Evolutionary conservation across 345 rosid species (phyloP).

Genomic region (Streptanthus diversifolius): DNA sequence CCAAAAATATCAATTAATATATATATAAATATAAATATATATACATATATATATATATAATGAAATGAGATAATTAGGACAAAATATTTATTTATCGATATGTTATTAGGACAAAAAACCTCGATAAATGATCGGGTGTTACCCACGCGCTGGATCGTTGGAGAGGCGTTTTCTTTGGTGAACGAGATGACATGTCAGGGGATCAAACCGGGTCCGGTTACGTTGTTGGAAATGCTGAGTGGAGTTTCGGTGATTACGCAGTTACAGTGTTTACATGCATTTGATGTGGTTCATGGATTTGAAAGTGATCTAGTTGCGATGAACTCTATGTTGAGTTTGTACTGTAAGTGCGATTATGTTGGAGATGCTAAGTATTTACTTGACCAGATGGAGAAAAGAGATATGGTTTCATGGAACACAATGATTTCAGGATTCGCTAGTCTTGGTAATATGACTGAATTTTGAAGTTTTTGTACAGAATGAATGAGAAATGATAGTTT

Average conservation of each 20-base stretch:
- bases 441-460: conserved; percentile 37
- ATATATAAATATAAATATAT: no score
- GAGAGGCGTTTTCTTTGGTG: conserved; percentile 36
- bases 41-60: no score
- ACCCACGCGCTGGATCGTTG: conserved; percentile 39
- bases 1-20: no score
- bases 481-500: conserved; percentile 45
- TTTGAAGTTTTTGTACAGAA: conserved; percentile 39
- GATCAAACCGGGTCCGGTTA: conserved; percentile 50
- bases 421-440: conserved; percentile 48
- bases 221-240: conserved; percentile 45
- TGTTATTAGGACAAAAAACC: no score
- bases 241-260: conserved; percentile 39
- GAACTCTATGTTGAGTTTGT: conserved; percentile 48
- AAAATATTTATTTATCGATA: no score
- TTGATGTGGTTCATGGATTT: conserved; percentile 45
- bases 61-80: no score
- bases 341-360: conserved; percentile 42
- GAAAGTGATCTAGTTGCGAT: conserved; percentile 31
- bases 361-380: conserved; percentile 47
- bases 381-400: conserved; percentile 44
- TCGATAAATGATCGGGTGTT: conserved; percentile 55
- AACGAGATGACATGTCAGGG: conserved; percentile 45
- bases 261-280: conserved; percentile 50
- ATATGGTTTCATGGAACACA: conserved; percentile 57